Base-by-base conservation (phyloP, 164 flowering plant genomes). In the Hamamelis virginiana region DNA sequence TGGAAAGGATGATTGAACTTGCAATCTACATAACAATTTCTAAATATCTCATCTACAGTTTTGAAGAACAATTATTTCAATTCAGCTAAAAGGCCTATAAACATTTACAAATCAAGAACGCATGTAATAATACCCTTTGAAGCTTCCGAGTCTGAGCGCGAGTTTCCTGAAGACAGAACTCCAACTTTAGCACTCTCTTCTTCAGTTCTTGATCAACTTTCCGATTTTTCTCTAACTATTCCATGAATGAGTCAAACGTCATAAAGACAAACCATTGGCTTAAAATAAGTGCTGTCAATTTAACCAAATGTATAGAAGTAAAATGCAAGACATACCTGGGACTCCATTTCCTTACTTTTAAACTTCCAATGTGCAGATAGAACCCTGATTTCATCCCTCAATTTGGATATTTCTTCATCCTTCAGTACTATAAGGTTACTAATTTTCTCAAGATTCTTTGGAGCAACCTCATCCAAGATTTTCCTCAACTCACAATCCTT, bases 81-180 rank as follows among this genome's bases (percentile, higher is more conserved):
- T 33, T 33, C 41, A 33, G 41, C 41, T 33, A 33, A 33, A 33
- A 33, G 41, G 41, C 2, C 6, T 33, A 33, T 33, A 33, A 33
- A 33, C 6, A 33, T 2, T 2, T 33, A 33, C 18, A 8, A 44
- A 68, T 53, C 16, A 15, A 16, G 25, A 23, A 9, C 41, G 26
- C 41, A 33, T 33, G 41, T 33, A 33, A 21, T 8, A 19, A 74
- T 86, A 95, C 98, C 90, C 93, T 83, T 69, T 91, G 98, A 28
- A 92, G 95, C 78, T 91, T 95, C 69, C 96, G 80, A n/a, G 89
- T 91, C 75, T 92, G 97, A n/a, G 94, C 76, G 23, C 97, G 96
- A 74, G 97, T 82, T 75, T 91, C 97, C 62, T 92, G 99, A 69
- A 95, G 89, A 72, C 96, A 91, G 68, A 92, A 92, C 73, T 95